These are phyloP conservation scores for Kluyveromyces siamensis DNA, from an alignment of 805 yeast genomes.

Conservation along the genomic window DNA sequence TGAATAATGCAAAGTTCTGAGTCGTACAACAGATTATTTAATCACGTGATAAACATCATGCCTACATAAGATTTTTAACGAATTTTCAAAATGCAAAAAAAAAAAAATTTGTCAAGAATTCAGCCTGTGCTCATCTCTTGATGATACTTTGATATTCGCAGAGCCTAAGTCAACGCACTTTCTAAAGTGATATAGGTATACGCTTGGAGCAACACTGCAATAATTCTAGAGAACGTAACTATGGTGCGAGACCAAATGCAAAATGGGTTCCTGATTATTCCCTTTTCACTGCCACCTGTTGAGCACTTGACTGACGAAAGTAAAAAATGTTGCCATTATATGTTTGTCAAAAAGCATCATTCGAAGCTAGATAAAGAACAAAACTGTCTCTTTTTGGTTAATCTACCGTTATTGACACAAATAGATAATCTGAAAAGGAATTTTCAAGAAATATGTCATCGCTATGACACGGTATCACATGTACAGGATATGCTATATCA, in stretches of 20 bases:
- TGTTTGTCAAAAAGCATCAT: constrained; percentile 60
- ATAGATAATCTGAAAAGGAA: constrained; percentile 44
- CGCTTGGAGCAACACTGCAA: too few relatives aligned
- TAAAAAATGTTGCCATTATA: constrained; percentile 38
- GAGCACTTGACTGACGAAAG: constrained; percentile 4
- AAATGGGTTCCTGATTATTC: constrained; percentile 29
- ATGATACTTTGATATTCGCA: neutral
- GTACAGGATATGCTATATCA: constrained; percentile 41
- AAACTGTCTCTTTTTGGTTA: constrained; percentile 61
- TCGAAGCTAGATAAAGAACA: constrained; percentile 35
- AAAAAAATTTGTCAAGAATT: neutral
- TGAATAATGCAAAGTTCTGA: neutral
- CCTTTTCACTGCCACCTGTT: constrained; percentile 19
- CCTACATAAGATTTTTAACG: neutral
- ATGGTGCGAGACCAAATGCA: constrained; percentile 16
- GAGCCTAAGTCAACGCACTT: neutral
- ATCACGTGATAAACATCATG: neutral
- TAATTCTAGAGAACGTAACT: neutral
- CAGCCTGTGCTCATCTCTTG: neutral
- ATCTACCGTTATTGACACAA: constrained; percentile 60
- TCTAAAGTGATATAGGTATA: too few relatives aligned
- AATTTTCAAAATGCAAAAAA: neutral
- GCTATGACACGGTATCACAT: constrained; percentile 44
- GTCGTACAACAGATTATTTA: neutral
- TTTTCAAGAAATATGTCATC: constrained; percentile 43